Evolutionary conservation across 257 asterid genomes (phyloP), one percentile per base, ranked within the genome.

Genomic region (Mitragyna speciosa): DNA sequence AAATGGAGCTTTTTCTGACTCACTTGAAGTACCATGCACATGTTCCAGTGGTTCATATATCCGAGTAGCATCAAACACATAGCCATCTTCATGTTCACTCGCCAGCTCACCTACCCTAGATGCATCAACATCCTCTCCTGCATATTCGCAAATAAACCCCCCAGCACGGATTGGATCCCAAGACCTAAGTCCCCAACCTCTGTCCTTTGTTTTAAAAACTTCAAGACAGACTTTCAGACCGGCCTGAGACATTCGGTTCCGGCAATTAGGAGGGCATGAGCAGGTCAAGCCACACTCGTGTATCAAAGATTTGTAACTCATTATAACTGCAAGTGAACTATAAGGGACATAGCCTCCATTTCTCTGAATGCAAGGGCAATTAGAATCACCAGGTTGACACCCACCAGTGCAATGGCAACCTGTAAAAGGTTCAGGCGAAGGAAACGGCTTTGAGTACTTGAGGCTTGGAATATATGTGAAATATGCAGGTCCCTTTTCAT

Each of bases 171-270:
- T 93, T 31, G 97, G 92, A 80, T 95, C 98, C 97, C 96, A 95
- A 4, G 99, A 95, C 84, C 99, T 90, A 77, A 95, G 97, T 59
- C 99, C 99, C 99, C 99, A 95, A 31, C 98, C 98, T 84, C 87
- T 82, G 82, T 89, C 87, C 84, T 85, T 89, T 58, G 99, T 95
- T 87, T 88, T 95, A 63, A 95, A 95, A 84, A 95, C 97, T 87
- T 95, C 99, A 39, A 93, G 72, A 70, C 85, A 92, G 65, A 81
- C 86, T 81, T 88, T 95, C 56, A 89, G 65, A 41, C 97, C 95
- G 11, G 90, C 87, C 84, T 95, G 99, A 49, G 97, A 84, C 67
- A 89, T 81, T 49, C 99, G 88, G 81, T 87, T 92, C 76, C 97
- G 82, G 86, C 98, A 93, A 81, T 76, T 89, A 73, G 89, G 88